Evolutionary conservation across 2,329 filamentous ascomycete genomes (phyloP), one percentile per base, ranked within the genome.

Genomic region (Acrocalymma vagum): DNA sequence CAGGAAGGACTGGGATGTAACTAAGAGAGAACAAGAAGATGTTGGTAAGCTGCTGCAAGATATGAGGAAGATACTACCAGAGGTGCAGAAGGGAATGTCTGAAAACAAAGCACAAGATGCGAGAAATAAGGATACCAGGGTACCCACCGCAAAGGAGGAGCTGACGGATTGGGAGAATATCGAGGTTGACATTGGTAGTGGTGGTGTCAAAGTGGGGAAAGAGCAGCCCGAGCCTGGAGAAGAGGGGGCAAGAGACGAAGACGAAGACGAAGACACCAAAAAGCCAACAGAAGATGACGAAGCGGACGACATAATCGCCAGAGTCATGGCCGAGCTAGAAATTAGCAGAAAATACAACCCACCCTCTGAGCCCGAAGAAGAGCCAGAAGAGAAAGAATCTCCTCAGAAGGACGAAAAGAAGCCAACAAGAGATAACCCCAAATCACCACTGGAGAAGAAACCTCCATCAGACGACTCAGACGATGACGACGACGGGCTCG

Each of bases 271-370:
- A 11, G 45, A 36, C 6, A 36, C 48, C 20, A 59, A 60, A 36
- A 63, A 58, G 42, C 51, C 36, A 45, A 66, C 48, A 1, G 63
- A 72, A 28, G 62, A 67, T 5, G 53, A 67, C 24, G 73, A 74
- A 33, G 73, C 74, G 9, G 70, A 76, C 24, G 74, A 77, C 14
- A 69, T 77, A 14, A 73, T 78, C 24, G 67, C 73, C 25, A 62
- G 65, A 29, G 65, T 77, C 6, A 70, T 78, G 37, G 74, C 74
- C 6, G 74, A 76, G 47, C 52, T 78, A 5, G 73, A 74, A 5
- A 49, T 76, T 9, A 70, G 73, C 32, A 64, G 55, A 38, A 74
- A 72, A 48, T 69, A 74, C 39, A 54, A 60, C 30, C 41, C 59
- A 11, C 51, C 54, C 9, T 56, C 58, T 14, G 53, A 58, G 11